These are phyloP conservation scores for Boletus barrowsii DNA, from an alignment of 768 basidiomycete genomes.

Conservation along the genomic window DNA sequence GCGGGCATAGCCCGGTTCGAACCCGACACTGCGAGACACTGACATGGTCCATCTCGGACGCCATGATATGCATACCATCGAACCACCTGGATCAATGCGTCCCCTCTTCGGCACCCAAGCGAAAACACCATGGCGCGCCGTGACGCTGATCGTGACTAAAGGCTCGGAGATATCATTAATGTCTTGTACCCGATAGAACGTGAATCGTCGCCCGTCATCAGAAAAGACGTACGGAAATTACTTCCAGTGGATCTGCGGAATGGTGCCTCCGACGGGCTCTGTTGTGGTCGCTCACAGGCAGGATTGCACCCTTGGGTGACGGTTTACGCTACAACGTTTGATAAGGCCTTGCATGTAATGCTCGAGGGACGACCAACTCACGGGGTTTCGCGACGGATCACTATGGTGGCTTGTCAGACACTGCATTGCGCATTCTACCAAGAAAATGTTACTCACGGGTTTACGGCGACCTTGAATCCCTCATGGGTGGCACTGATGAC, in stretches of 20 bases:
- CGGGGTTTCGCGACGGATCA: background rate
- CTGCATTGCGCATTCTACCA: background rate
- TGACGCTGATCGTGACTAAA: background rate
- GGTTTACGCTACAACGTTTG: background rate
- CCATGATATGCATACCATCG: too few relatives aligned
- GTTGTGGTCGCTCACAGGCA: background rate
- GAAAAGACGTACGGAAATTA: background rate
- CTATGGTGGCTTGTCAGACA: background rate
- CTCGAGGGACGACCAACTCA: background rate
- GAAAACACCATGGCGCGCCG: background rate
- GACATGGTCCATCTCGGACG: too few relatives aligned
- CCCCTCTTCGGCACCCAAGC: background rate
- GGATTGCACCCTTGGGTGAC: background rate
- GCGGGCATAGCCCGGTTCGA: too few relatives aligned
- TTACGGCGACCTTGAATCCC: background rate
- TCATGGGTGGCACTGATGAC: background rate
- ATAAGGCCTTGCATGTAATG: background rate
- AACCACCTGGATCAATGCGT: background rate
- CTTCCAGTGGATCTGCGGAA: background rate
- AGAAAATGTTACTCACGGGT: background rate
- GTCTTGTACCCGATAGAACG: background rate
- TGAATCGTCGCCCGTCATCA: background rate
- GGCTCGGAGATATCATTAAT: background rate
- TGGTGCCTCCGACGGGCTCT: background rate
- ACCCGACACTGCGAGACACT: too few relatives aligned